phyloP scores from a whole-genome alignment of 345 rosid genomes.

The Hibiscus mutabilis region DNA sequence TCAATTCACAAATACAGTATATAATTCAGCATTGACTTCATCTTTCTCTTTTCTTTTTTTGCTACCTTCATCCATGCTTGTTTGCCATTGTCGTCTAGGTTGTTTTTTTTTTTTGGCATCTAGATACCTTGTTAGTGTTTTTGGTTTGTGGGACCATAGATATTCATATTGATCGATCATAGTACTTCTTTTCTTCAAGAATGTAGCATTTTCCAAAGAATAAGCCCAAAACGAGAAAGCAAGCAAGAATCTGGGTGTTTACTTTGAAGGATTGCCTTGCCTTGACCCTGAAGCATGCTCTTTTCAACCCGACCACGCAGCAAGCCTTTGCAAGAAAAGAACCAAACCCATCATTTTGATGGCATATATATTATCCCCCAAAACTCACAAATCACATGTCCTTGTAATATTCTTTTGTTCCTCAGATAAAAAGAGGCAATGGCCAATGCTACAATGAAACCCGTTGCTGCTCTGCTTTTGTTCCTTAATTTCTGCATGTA shows the following conservation, averaged over 20 bases:
- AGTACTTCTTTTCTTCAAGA: no score
- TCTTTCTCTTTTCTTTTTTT: no score
- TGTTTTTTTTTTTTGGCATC: no score
- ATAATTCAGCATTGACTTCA: no score
- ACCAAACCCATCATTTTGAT: constrained; percentile 24
- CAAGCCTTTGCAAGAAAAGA: constrained; percentile 73
- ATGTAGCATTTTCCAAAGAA: no score
- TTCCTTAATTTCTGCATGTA: constrained; percentile 75
- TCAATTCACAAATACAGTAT: no score
- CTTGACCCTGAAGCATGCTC: constrained; percentile 50
- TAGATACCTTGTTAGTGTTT: no score
- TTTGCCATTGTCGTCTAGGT: no score
- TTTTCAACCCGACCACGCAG: constrained; percentile 55
- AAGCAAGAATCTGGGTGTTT: constrained; percentile 29
- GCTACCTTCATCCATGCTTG: no score
- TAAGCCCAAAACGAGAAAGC: not conserved
- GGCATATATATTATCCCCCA: constrained; percentile 24
- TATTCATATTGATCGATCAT: no score
- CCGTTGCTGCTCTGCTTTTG: constrained; percentile 52
- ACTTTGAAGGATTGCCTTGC: constrained; percentile 41
- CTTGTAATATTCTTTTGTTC: not conserved
- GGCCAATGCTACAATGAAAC: constrained; percentile 44
- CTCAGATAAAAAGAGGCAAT: constrained; percentile 17
- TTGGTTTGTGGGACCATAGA: no score
- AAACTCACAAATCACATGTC: constrained; percentile 15